These are phyloP conservation scores for Escovopsis sp. DNA, from an alignment of 2,329 filamentous ascomycete genomes.

Conservation along the genomic window DNA sequence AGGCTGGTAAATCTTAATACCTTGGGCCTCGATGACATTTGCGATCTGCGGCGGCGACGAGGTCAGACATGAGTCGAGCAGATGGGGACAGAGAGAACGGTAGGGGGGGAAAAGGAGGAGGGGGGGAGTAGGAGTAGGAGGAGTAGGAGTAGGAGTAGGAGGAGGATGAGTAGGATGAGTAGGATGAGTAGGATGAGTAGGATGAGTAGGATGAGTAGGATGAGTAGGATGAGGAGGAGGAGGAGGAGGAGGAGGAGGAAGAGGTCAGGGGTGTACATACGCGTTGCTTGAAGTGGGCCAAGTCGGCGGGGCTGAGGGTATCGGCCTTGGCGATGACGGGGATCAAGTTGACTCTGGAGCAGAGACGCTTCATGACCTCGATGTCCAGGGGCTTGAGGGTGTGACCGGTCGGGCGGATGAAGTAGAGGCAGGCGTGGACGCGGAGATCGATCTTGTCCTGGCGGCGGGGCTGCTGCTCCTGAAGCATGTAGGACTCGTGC, in stretches of 20 bases:
- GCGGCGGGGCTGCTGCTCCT: constrained; percentile 97
- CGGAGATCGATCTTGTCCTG: constrained; percentile 98
- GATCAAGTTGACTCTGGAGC: constrained; percentile 95
- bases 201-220: not conserved
- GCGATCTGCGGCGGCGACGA: constrained; percentile 48
- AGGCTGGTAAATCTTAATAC: constrained; percentile 98
- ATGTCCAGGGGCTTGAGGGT: constrained; percentile 97
- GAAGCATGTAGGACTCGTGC: constrained; percentile 99
- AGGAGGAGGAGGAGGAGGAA: not conserved
- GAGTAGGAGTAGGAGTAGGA: not conserved
- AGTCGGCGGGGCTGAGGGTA: constrained; percentile 82
- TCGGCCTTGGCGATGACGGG: constrained; percentile 98
- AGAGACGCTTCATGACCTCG: constrained; percentile 98
- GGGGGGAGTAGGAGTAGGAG: not conserved
- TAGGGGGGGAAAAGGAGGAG: not conserved
- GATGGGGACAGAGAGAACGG: not conserved
- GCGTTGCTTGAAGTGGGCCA: constrained; percentile 88
- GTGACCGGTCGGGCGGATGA: constrained; percentile 96
- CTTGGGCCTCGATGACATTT: constrained; percentile 91
- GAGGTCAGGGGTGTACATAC: constrained; percentile 35
- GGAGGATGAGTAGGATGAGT: not conserved
- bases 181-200: not conserved
- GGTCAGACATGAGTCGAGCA: constrained; percentile 11
- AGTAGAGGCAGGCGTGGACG: constrained; percentile 97
- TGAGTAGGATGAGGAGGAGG: not conserved